Base-by-base conservation (phyloP, 2,329 filamentous ascomycete genomes). In the Ophiostoma australiae region DNA sequence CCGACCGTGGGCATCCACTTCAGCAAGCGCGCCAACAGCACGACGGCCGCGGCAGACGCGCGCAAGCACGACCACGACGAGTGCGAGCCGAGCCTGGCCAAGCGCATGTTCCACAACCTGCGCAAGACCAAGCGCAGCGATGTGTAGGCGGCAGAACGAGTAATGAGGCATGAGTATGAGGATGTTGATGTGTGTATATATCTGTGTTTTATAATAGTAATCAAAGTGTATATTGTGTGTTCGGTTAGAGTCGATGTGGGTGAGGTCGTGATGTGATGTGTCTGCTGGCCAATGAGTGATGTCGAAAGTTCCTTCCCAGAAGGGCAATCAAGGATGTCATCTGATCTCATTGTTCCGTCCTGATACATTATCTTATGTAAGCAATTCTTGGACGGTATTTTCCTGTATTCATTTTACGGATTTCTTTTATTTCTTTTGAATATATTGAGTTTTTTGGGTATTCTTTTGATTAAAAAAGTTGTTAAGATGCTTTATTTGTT, bases 81-180 rank as follows among this genome's bases (percentile, higher is more conserved):
- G 52, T 58, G n/a, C 52, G 52, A 58, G 52, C 52, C 52, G 52
- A 58, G 52, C 52, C 52, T 58, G n/a, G 52, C 52, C n/a, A 58
- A 58, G 52, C 52, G n/a, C 52, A 27, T 55, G 52, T 55, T 55
- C 52, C 52, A 55, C 52, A 55, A 55, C 52, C 52, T 55, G 52
- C 52, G 52, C n/a, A 23, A 55, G n/a, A 27, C n/a, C n/a, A 55
- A 27, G 23, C n/a, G 52, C 52, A 48, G 44, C 15, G 6, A 48
- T 17, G 7, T 15, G 6, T 6, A 27, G 7, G 20, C 13, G 6
- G 52, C n/a, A 48, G 52, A 58, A 58, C 27, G 52, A 58, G 48
- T 52, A 23, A 55, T 55, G n/a, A 55, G 41, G 41, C 5, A 48
- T 6, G 52, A 55, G 44, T n/a, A 48, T 48, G 44, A 48, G 7